These are phyloP conservation scores for Paraconiothyrium brasiliense DNA, from an alignment of 2,329 filamentous ascomycete species.

Conservation along the genomic window DNA sequence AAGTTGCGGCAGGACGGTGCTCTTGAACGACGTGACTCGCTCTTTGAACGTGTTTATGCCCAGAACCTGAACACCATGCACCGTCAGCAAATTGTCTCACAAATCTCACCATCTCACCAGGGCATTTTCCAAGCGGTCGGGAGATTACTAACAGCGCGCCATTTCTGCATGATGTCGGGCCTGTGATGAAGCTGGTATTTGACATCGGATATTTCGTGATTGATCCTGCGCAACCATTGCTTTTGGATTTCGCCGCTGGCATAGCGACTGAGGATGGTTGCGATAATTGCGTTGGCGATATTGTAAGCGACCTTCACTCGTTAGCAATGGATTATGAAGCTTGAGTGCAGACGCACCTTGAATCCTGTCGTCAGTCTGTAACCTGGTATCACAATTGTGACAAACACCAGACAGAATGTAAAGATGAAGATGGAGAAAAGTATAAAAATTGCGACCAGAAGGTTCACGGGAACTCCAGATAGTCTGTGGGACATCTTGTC, in stretches of 20 bases:
- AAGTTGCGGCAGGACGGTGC: conserved; percentile 13
- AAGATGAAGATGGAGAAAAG: conserved; percentile 11
- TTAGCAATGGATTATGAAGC: neutral
- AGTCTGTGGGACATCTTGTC: conserved; percentile 16
- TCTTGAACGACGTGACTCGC: conserved; percentile 8
- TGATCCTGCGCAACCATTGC: conserved; percentile 18
- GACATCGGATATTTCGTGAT: conserved; percentile 19
- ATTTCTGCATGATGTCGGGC: conserved; percentile 10
- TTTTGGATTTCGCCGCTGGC: conserved; percentile 17
- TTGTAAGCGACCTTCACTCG: conserved; percentile 14
- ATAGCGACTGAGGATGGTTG: conserved; percentile 14
- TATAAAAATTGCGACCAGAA: conserved; percentile 11
- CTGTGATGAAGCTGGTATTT: conserved; percentile 15
- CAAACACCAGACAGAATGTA: conserved; percentile 9
- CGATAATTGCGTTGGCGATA: conserved; percentile 13
- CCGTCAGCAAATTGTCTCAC: conserved; percentile 11
- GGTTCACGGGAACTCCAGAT: conserved; percentile 8
- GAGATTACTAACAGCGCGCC: conserved; percentile 14
- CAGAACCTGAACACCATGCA: conserved; percentile 11
- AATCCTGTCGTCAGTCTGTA: conserved; percentile 16
- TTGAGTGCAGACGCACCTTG: neutral
- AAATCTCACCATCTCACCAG: neutral
- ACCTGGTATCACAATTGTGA: conserved; percentile 9
- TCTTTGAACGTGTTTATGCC: conserved; percentile 16
- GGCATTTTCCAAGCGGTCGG: neutral